Evolutionary conservation across 2,329 filamentous ascomycete genomes (phyloP), one percentile per base, ranked within the genome.

Genomic region (Shiraia bambusicola): DNA sequence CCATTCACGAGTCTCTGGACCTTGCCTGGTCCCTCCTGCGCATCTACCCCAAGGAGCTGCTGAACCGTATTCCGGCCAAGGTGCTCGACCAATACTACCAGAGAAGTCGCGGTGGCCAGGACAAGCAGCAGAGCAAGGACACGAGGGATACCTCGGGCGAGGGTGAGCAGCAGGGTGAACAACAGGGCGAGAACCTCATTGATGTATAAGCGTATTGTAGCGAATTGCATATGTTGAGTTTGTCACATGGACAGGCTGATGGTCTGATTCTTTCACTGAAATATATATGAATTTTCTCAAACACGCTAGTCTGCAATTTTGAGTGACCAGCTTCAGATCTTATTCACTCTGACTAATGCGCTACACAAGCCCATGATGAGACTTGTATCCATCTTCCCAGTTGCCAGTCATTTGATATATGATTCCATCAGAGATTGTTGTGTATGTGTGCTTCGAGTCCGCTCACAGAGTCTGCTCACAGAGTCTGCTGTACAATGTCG

Each of bases 31-130:
- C 89, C 66, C 75, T 98, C 70, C 83, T 98, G 56, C 84, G 93
- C 56, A 95, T 98, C 71, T 98, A 92, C 79, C 92, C 92, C 72
- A 96, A 95, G 82, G 93, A 98, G 63, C 76, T 96, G 58, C 87
- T 98, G 61, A 98, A 98, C 78, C 88, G 94, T 53, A 77, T 77
- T 42, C 75, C 75, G 34, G 75, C 75, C 65, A 77, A 77, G 70
- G 64, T 77, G 4, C 66, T 78, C 32, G 74, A 78, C 44, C 63
- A 76, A 61, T 78, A 71, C 63, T 78, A 78, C 59, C 67, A 71
- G 57, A 63, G 75, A 50, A 67, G 61, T 55, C 61, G 69, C 15
- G 61, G 63, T 47, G 52, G 49, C 50, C 57, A 61, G 42, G 61
- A 61, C 58, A 68, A 67, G 52, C 66, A 63, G 63, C 65, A 50